phyloP scores from a whole-genome alignment of 805 yeast genomes.

The Wickerhamomyces silvicola region DNA sequence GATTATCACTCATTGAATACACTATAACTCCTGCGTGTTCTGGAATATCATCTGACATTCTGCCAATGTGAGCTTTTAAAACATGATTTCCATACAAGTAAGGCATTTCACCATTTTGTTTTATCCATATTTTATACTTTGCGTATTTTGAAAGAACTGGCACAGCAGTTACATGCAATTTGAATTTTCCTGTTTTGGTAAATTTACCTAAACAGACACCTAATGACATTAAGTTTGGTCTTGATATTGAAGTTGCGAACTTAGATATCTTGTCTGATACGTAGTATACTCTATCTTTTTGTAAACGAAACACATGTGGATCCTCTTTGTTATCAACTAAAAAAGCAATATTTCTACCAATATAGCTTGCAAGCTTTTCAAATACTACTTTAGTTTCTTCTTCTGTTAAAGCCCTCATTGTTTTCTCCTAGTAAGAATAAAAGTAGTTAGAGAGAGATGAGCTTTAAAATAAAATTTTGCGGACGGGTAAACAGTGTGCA shows the following conservation, averaged over 20 bases:
- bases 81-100: constrained; percentile 94
- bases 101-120: constrained; percentile 98
- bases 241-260: constrained; percentile 83
- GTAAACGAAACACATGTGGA: constrained; percentile 92
- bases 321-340: constrained; percentile 72
- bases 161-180: constrained; percentile 89
- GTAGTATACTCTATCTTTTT: constrained; percentile 94
- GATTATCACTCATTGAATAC: constrained; percentile 85
- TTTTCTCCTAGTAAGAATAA: constrained; percentile 1
- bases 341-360: constrained; percentile 90
- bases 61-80: constrained; percentile 92
- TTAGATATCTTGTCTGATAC: constrained; percentile 78
- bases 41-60: constrained; percentile 95
- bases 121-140: constrained; percentile 92
- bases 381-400: constrained; percentile 95
- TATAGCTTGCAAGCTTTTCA: constrained; percentile 92
- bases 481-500: background rate
- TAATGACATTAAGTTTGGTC: constrained; percentile 84
- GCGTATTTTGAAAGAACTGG: constrained; percentile 81
- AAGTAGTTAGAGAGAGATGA: background rate
- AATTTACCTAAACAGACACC: constrained; percentile 95
- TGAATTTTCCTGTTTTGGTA: constrained; percentile 95
- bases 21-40: constrained; percentile 96
- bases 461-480: background rate
- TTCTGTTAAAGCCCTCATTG: constrained; percentile 92